Conservation (phyloP, 495 filamentous ascomycete species). For the Penicillium daleae region DNA sequence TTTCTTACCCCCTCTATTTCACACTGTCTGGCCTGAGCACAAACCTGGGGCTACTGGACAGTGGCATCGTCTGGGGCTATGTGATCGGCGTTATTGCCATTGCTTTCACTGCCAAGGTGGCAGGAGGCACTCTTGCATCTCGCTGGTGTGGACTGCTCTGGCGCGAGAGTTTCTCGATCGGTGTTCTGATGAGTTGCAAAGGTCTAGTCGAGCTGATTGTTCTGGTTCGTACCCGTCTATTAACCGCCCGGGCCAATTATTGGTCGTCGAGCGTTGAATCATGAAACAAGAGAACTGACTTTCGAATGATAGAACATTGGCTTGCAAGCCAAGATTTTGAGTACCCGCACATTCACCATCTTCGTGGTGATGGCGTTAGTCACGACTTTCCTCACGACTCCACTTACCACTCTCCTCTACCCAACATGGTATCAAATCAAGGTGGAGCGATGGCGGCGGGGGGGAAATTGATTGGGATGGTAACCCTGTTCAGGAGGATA, state of each 20-base stretch:
- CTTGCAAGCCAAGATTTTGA: conserved; percentile 87
- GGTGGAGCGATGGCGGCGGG: conserved; percentile 84
- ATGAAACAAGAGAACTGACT: background rate
- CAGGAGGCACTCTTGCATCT: conserved; percentile 83
- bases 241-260: background rate
- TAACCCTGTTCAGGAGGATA: conserved; percentile 52
- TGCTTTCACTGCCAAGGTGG: conserved; percentile 85
- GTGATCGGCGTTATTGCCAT: conserved; percentile 82
- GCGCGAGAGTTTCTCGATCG: conserved; percentile 92
- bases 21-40: conserved; percentile 90
- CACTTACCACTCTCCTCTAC: conserved; percentile 76
- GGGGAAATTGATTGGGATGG: conserved; percentile 96
- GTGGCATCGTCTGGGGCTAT: conserved; percentile 88
- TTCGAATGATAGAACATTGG: conserved; percentile 76
- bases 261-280: background rate
- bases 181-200: conserved; percentile 96
- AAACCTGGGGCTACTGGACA: conserved; percentile 82
- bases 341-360: conserved; percentile 88
- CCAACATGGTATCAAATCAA: conserved; percentile 91
- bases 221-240: conserved; percentile 59
- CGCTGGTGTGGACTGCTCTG: conserved; percentile 78
- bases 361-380: conserved; percentile 98
- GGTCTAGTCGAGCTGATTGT: conserved; percentile 96
- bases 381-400: conserved; percentile 90
- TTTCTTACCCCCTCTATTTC: conserved; percentile 95